Evolutionary conservation across 176 grass and related monocot genomes (phyloP).

Genomic region (Oryza glaberrima): DNA sequence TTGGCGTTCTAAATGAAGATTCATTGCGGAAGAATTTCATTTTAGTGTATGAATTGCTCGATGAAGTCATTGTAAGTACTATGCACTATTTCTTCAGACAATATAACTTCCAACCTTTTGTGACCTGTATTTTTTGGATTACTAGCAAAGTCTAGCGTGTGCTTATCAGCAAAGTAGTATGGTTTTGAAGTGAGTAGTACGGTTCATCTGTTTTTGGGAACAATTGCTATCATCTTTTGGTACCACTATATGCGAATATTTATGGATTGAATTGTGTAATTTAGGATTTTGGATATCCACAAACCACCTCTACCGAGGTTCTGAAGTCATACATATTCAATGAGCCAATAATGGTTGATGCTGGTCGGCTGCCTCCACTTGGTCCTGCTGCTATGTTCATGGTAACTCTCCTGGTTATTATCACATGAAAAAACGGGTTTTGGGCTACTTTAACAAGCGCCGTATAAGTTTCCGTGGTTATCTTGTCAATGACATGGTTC

Average conservation of each 20-base stretch:
- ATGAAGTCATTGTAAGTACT: conserved; percentile 98
- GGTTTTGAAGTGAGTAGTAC: conserved; percentile 5
- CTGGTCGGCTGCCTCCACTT: conserved; percentile 79
- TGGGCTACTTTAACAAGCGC: conserved; percentile 16
- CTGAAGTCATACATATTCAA: conserved; percentile 97
- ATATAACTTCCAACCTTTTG: neutral
- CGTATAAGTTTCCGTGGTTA: conserved; percentile 23
- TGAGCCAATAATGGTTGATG: conserved; percentile 98
- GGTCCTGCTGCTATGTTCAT: conserved; percentile 99
- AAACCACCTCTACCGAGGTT: conserved; percentile 97
- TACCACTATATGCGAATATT: conserved; percentile 21
- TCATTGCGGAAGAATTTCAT: conserved; percentile 94
- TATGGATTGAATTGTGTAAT: conserved; percentile 44
- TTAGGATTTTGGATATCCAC: conserved; percentile 96
- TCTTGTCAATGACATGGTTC: conserved; percentile 29
- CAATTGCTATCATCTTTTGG: conserved; percentile 4
- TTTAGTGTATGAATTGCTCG: conserved; percentile 95
- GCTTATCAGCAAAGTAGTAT: conserved; percentile 14
- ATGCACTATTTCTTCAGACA: neutral
- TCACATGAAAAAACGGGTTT: neutral
- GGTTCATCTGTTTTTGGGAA: conserved; percentile 26
- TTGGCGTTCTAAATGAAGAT: conserved; percentile 92
- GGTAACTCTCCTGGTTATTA: conserved; percentile 57
- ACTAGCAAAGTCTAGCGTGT: conserved; percentile 10
- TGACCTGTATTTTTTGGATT: conserved; percentile 1